Evolutionary conservation across 2,329 filamentous ascomycete genomes (phyloP), one percentile per base, ranked within the genome.

Genomic region (Fusarium albidum): DNA sequence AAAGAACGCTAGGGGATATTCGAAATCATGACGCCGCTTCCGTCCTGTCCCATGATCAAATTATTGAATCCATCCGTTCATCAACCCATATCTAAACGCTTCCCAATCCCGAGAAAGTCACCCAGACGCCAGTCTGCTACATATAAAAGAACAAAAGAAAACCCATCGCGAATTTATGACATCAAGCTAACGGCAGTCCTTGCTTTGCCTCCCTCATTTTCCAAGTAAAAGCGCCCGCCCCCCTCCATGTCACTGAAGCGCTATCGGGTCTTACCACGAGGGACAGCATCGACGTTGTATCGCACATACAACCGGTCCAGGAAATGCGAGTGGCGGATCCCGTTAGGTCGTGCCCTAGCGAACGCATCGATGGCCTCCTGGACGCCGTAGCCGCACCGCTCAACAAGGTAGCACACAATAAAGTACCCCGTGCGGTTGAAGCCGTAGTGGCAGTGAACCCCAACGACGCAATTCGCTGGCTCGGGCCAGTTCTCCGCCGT

Each of bases 341-440:
- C 94, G 13, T 91, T 91, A 5, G 91, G 85, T 47, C 93, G 79
- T 49, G 84, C 84, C 61, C 75, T 75, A 14, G 86, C 86, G 75
- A 98, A 98, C 55, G 86, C 82, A 45, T 91, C 85, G 55, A 98
- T 86, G 1, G 94, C 94, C 48, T 89, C 85, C 65, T 90, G 83
- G 3, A 96, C 83, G 17, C 77, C 78, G 66, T 85, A 93, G 1
- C 84, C 87, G 62, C 89, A 83, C 39, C 86, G 80, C 75, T 97
- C 92, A 12, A 97, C 88, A n/a, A 98, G 78, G 69, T 97, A 98
- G 67, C 88, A 92, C 27, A 91, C 89, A 43, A 98, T 85, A 69
- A 97, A 90, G 71, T 94, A 96, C 1, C 94, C 94, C 0, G 94
- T 97, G 17, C 93, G 84, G 71, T 98, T 97, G 76, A 96, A 97